Conservation (phyloP, 805 yeast species). For the Candida verbasci region DNA sequence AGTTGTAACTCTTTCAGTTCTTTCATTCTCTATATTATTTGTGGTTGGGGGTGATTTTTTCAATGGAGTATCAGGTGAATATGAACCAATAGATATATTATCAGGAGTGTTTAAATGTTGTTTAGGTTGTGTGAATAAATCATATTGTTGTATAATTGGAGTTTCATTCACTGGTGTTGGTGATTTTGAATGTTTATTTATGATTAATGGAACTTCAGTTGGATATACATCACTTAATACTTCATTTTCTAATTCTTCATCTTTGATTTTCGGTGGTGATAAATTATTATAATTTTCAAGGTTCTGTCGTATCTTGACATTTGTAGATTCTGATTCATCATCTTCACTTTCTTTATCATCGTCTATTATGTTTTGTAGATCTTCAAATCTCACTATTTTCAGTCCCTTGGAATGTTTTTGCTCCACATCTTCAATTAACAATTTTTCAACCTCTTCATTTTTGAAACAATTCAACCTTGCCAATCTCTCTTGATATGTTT, state of each 20-base stretch:
- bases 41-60: background rate
- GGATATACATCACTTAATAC: conserved; percentile 38
- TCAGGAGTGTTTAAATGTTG: conserved; percentile 11
- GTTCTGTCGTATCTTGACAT: conserved; percentile 6
- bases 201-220: conserved; percentile 28
- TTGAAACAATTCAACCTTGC: conserved; percentile 92
- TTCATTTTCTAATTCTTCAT: conserved; percentile 33
- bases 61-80: conserved; percentile 35
- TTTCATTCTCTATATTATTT: conserved; percentile 2
- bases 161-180: background rate
- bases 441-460: conserved; percentile 63
- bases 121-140: conserved; percentile 6
- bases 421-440: background rate
- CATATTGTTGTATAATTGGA: background rate
- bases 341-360: conserved; percentile 7
- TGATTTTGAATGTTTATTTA: conserved; percentile 20
- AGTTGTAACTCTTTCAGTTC: conserved; percentile 7
- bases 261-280: conserved; percentile 5
- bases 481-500: conserved; percentile 83
- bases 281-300: conserved; percentile 8
- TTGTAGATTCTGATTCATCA: background rate
- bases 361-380: conserved; percentile 23
- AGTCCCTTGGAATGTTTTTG: conserved; percentile 1
- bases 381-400: conserved; percentile 39
- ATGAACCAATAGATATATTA: conserved; percentile 31